Evolutionary conservation across 306 rosid species (phyloP), one percentile per base, ranked within the genome.

Genomic region (Hippophae tibetana): DNA sequence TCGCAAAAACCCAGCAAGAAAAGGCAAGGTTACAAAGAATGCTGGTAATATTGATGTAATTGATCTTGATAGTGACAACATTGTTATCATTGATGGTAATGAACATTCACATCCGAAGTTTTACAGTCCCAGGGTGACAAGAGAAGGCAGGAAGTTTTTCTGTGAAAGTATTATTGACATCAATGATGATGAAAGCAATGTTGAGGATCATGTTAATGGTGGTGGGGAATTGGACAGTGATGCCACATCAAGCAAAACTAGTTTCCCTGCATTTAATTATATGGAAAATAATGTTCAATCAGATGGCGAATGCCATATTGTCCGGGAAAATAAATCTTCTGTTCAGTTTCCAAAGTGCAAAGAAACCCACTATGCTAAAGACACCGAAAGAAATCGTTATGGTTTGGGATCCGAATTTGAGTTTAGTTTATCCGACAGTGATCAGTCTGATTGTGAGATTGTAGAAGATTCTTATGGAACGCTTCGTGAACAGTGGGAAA

Each of bases 381-480:
- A 65, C 57, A 11, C 80, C 38, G 18, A 58, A 23, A 71, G 84
- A 79, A 82, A 79, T 57, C 52, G 67, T 52, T 86, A 72, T 78
- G 88, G 89, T 54, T 67, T 84, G 8, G 63, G 43, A 54, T 31
- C 44, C 66, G 67, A 64, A 38, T 70, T 57, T 54, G 81, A 64
- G 55, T 66, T 52, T 60, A 77, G 61, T 69, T 81, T 86, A 25
- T 74, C 83, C 42, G 89, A 78, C 47, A 75, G 80, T 66, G 96
- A 88, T 69, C 80, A 76, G 72, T 92, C 95, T 45, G 99, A 93
- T 59, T 82, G 86, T 53, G 97, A 88, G 78, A 46, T 93, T 40
- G 48, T 85, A 64, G 87, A 84, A 65, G 85, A 68, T 62, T 72
- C 81, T 44, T 48, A 42, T 52, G 74, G 62, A 27, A 65, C 57